phyloP scores from a whole-genome alignment of 257 asterid species.

The Handroanthus guayacan region DNA sequence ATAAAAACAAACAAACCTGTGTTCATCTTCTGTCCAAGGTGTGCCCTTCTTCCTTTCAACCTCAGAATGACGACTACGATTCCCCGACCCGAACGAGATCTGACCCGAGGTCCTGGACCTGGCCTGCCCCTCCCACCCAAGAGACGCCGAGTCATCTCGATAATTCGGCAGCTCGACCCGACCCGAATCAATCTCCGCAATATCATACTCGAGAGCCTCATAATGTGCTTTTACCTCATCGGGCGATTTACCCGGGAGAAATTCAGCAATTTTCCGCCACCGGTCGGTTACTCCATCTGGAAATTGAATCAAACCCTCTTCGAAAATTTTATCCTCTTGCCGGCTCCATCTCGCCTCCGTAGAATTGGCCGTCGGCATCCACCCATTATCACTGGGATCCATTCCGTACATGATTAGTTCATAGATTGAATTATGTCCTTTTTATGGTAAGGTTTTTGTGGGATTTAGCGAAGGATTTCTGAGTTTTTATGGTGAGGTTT shows the following conservation, averaged over 20 bases:
- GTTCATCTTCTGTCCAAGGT: slow-evolving; percentile 90
- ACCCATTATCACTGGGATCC: slow-evolving; percentile 21
- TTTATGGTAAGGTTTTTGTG: background rate
- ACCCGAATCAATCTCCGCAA: slow-evolving; percentile 71
- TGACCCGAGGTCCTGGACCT: slow-evolving; percentile 46
- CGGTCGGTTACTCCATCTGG: slow-evolving; percentile 63
- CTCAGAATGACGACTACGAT: slow-evolving; percentile 50
- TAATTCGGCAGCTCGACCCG: slow-evolving; percentile 68
- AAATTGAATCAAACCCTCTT: slow-evolving; percentile 59
- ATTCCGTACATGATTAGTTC: slow-evolving; percentile 32
- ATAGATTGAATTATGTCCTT: background rate
- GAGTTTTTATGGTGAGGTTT: background rate
- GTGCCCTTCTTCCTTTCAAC: slow-evolving; percentile 71
- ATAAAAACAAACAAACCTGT: slow-evolving; percentile 47
- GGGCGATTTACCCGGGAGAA: slow-evolving; percentile 54
- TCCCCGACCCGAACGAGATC: slow-evolving; percentile 67
- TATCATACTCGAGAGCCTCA: slow-evolving; percentile 60
- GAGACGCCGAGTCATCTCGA: slow-evolving; percentile 40
- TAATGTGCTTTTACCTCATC: slow-evolving; percentile 63
- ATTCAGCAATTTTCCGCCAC: slow-evolving; percentile 64
- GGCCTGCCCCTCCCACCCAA: slow-evolving; percentile 45
- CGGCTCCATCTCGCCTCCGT: slow-evolving; percentile 52
- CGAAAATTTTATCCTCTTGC: slow-evolving; percentile 66
- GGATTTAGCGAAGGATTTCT: slow-evolving; percentile 2
- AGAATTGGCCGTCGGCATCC: slow-evolving; percentile 39